phyloP scores from a whole-genome alignment of 176 grass and related monocot genomes.

The sorghum (Sorghum bicolor) region DNA sequence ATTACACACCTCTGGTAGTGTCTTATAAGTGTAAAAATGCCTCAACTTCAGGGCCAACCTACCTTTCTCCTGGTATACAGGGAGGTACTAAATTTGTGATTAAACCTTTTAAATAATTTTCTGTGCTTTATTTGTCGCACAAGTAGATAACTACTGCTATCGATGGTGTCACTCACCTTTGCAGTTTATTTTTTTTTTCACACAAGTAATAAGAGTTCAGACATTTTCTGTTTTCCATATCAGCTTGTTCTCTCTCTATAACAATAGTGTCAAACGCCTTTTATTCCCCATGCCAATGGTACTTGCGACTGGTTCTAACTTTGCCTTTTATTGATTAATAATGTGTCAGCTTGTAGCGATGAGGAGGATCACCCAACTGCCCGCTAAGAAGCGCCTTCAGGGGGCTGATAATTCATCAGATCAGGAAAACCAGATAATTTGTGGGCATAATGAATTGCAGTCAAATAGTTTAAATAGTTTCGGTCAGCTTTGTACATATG shows the following conservation, averaged over 20 bases:
- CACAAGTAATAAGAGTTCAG: neutral
- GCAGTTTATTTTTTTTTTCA: neutral
- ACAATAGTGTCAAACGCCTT: neutral
- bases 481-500: slow-evolving; percentile 21
- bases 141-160: neutral
- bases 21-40: neutral
- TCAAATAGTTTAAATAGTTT: neutral
- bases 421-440: neutral
- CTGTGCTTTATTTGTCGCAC: neutral
- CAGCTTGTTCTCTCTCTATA: neutral
- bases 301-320: slow-evolving; percentile 5
- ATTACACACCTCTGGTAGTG: neutral
- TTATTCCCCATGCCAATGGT: neutral
- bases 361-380: slow-evolving; percentile 43
- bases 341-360: slow-evolving; percentile 50
- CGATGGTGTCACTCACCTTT: neutral
- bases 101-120: neutral
- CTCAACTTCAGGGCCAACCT: neutral
- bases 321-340: neutral
- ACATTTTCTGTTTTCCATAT: neutral
- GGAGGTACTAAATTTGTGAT: neutral
- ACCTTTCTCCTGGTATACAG: neutral
- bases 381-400: slow-evolving; percentile 23
- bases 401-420: neutral
- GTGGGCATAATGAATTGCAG: neutral